Evolutionary conservation across 805 yeast species (phyloP).

Genomic region (Myxozyma neotropica): DNA sequence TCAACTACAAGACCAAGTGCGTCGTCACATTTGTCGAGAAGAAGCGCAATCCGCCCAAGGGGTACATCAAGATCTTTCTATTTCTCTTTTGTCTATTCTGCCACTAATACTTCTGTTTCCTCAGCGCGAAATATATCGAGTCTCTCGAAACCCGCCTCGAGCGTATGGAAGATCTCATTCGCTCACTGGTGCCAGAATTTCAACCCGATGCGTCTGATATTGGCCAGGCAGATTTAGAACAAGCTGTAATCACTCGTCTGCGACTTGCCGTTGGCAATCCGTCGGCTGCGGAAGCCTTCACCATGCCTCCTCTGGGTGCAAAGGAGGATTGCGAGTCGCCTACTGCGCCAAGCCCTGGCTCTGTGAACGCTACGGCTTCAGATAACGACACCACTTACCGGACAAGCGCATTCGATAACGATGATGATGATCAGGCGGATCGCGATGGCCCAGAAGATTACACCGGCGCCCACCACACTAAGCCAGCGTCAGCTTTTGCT

Average conservation of each 20-base stretch:
- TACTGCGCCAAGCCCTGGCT: background rate
- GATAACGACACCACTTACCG: background rate
- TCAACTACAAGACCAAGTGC: constrained; percentile 35
- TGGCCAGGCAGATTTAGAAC: background rate
- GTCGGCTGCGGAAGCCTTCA: background rate
- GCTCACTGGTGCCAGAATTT: constrained; percentile 27
- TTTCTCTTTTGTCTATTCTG: background rate
- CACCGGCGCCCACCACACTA: too few relatives aligned
- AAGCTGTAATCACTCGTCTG: constrained; percentile 1
- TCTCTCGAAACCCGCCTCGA: constrained; percentile 35
- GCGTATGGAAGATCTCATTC: constrained; percentile 36
- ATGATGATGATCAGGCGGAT: background rate
- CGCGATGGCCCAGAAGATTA: background rate
- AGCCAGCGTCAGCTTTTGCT: background rate
- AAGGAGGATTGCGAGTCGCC: background rate
- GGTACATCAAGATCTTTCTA: constrained; percentile 10
- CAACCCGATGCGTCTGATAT: background rate
- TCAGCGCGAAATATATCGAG: constrained; percentile 35
- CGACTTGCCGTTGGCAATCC: constrained; percentile 1
- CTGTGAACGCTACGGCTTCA: background rate
- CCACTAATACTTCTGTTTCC: background rate
- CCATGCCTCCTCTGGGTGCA: constrained; percentile 1
- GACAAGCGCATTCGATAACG: background rate
- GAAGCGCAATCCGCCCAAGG: constrained; percentile 37
- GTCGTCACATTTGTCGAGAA: constrained; percentile 36